Evolutionary conservation across 2,329 filamentous ascomycete species (phyloP).

Genomic region (Penicillium sp.): DNA sequence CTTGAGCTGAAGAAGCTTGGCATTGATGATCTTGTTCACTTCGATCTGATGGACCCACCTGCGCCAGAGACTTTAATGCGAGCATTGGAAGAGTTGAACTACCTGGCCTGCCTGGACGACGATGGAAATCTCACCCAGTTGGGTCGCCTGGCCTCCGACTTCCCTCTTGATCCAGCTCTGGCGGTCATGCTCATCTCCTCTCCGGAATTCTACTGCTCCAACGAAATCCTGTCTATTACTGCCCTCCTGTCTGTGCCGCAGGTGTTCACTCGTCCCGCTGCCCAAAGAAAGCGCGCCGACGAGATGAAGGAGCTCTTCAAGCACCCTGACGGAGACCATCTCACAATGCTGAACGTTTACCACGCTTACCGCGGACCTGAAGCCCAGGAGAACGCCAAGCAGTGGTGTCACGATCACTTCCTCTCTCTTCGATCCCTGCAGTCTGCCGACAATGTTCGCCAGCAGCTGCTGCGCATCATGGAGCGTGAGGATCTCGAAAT

Average conservation of each 20-base stretch:
- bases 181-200: constrained; percentile 98
- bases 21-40: constrained; percentile 93
- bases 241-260: constrained; percentile 92
- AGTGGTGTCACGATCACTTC: constrained; percentile 98
- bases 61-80: constrained; percentile 98
- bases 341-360: constrained; percentile 96
- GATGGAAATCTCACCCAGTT: constrained; percentile 89
- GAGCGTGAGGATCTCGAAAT: constrained; percentile 85
- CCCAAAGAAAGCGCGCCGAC: constrained; percentile 84
- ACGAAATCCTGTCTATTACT: constrained; percentile 94
- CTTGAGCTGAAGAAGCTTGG: constrained; percentile 97
- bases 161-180: constrained; percentile 88
- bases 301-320: constrained; percentile 96
- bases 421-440: constrained; percentile 84
- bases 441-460: constrained; percentile 90
- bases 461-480: constrained; percentile 95
- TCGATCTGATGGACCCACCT: constrained; percentile 97
- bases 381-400: constrained; percentile 71
- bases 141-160: constrained; percentile 86
- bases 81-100: constrained; percentile 95
- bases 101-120: constrained; percentile 92
- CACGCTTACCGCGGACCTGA: constrained; percentile 86
- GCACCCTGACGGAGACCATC: constrained; percentile 89
- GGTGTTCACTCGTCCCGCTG: constrained; percentile 85
- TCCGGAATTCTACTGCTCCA: constrained; percentile 97